Percentiles rank a stretch among this genome's conserved stretches.
phyloP scores from a whole-genome alignment of 2,329 filamentous ascomycete genomes.

The Gremmenia infestans region DNA sequence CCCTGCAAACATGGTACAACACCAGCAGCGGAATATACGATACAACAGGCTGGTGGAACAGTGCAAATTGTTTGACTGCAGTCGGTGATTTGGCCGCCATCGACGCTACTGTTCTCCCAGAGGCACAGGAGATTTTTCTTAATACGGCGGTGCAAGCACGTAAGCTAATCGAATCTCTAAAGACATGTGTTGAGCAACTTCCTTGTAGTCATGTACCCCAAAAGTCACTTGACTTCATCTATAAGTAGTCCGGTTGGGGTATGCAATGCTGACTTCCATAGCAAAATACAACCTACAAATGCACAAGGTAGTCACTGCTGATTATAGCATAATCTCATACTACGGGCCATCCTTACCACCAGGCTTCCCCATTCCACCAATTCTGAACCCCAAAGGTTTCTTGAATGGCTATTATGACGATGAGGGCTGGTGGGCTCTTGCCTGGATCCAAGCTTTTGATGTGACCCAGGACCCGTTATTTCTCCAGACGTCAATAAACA shows the following conservation, averaged over 20 bases:
- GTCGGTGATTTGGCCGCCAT: constrained; percentile 45
- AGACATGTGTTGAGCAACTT: no score
- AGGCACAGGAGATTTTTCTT: constrained; percentile 37
- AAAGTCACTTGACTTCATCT: neutral
- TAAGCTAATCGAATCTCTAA: no score
- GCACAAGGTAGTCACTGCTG: constrained; percentile 19
- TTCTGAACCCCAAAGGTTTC: constrained; percentile 35
- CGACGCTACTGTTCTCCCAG: constrained; percentile 31
- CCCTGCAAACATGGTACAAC: constrained; percentile 60
- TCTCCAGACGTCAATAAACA: constrained; percentile 45
- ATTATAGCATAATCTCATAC: constrained; percentile 21
- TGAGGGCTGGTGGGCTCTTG: constrained; percentile 60
- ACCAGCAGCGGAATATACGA: constrained; percentile 56
- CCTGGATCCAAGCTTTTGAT: constrained; percentile 53
- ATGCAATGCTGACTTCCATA: neutral
- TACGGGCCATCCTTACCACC: constrained; percentile 2
- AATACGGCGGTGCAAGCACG: constrained; percentile 36
- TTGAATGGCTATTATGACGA: constrained; percentile 55
- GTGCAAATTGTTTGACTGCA: constrained; percentile 60
- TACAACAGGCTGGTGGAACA: constrained; percentile 68
- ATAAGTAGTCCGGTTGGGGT: neutral
- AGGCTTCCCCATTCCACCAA: neutral
- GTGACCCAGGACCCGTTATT: constrained; percentile 47
- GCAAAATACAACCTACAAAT: constrained; percentile 23
- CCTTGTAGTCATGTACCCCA: neutral